Percentiles rank a stretch among this genome's conserved stretches.
Conservation (phyloP, 352 stramenopile species). For the Pelagophyceae sp. region DNA sequence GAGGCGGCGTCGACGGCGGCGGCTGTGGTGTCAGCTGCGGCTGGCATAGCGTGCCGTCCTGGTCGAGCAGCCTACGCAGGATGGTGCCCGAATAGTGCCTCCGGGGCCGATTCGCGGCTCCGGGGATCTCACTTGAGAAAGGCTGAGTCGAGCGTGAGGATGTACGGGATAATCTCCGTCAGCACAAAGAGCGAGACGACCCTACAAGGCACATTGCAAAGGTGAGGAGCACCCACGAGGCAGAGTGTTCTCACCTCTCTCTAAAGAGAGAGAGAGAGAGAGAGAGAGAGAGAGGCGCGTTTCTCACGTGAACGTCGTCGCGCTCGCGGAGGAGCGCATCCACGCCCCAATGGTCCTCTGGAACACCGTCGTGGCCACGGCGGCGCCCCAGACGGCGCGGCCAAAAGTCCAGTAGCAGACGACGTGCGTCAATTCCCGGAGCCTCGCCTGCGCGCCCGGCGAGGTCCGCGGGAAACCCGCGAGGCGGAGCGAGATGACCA, state of each 20-base stretch:
- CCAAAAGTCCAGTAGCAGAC: neutral
- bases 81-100: too few species aligned
- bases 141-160: slow-evolving; percentile 6
- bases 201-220: neutral
- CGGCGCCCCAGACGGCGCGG: neutral
- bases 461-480: neutral
- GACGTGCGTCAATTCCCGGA: neutral
- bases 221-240: too few species aligned
- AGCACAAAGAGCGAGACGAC: neutral
- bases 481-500: neutral
- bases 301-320: neutral
- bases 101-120: too few species aligned
- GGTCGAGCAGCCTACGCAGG: too few species aligned
- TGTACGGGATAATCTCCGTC: slow-evolving; percentile 13
- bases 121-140: neutral
- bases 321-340: neutral
- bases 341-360: neutral
- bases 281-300: neutral
- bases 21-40: too few species aligned
- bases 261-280: too few species aligned
- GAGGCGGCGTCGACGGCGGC: too few species aligned
- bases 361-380: neutral
- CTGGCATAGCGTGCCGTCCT: too few species aligned
- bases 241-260: too few species aligned
- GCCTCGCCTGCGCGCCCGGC: neutral